Evolutionary conservation across 2,329 filamentous ascomycete species (phyloP), one percentile per base, ranked within the genome.

Genomic region (Aschersonia sp.): DNA sequence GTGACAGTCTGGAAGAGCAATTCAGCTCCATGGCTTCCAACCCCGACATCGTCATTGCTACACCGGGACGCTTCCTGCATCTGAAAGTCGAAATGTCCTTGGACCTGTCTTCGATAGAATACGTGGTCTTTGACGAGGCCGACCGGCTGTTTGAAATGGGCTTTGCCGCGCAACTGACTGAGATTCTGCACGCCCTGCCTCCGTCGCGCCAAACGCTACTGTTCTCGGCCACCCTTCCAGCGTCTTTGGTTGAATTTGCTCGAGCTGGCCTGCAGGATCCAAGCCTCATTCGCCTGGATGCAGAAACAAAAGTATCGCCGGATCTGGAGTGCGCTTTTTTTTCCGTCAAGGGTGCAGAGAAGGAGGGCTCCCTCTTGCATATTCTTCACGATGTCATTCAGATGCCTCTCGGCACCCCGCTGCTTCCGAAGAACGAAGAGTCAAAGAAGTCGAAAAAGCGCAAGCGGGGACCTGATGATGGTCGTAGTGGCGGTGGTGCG

Each of bases 121-220:
- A 98, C 59, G 87, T 95, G 30, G 92, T 98, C 7, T 98, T 98
- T 54, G 92, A 98, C 61, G 92, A 98, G 64, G 92, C 92, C 1
- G 92, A 98, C 72, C 79, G 92, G 47, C 72, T 98, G 22, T 98
- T 98, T 64, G 92, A 98, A 62, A 96, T 98, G 90, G 94, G 92
- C 56, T 98, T 98, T 61, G 88, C 89, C 5, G 81, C 86, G 4
- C 92, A 98, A 60, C 71, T 98, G 55, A 84, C 85, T 1, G 92
- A 98, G 62, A 97, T 97, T 70, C 69, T 98, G 46, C 81, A 95
- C 59, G 85, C 88, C 0, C 70, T 98, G 12, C 92, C 94, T 1
- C 70, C 78, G 0, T 85, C 82, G 30, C 77, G 94, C 50, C 92
- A 98, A 61, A 98, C 89, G 4, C 69, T 97, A 6, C 73, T 98